These are phyloP conservation scores for Delonix regia DNA, from an alignment of 306 rosid genomes.

Conservation along the genomic window DNA sequence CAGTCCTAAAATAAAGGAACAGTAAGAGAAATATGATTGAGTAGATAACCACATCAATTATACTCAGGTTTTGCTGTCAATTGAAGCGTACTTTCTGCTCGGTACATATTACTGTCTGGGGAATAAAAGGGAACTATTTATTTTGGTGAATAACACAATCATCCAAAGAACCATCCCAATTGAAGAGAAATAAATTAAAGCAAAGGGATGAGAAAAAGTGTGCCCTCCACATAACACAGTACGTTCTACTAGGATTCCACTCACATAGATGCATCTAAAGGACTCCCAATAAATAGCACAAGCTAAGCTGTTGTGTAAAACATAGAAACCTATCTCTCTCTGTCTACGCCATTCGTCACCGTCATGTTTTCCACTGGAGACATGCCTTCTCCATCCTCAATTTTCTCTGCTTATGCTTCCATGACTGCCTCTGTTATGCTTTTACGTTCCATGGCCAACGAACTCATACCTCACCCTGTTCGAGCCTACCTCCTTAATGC, in stretches of 20 bases:
- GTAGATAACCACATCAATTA: background rate
- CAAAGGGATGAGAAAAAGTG: too few species aligned
- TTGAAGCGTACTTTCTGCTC: background rate
- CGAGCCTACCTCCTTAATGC: conserved; percentile 52
- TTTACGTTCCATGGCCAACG: conserved; percentile 70
- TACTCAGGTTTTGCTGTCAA: background rate
- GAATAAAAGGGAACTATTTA: background rate
- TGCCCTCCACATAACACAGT: too few species aligned
- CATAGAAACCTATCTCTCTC: background rate
- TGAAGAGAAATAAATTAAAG: too few species aligned
- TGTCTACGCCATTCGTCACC: background rate
- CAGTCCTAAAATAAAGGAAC: too few species aligned
- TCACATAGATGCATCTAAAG: background rate
- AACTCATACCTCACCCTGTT: conserved; percentile 67
- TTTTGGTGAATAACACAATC: background rate
- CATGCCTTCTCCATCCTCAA: conserved; percentile 71
- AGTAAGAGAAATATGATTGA: background rate
- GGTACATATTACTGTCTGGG: background rate
- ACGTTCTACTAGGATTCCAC: conserved; percentile 39
- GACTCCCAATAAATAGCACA: background rate
- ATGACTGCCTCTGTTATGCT: conserved; percentile 79
- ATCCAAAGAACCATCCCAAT: background rate
- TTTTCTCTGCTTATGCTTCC: conserved; percentile 90
- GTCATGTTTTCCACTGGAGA: conserved; percentile 61
- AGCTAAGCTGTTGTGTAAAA: background rate